Evolutionary conservation across 2,329 filamentous ascomycete species (phyloP).

Genomic region (Clarireedia hainanense): DNA sequence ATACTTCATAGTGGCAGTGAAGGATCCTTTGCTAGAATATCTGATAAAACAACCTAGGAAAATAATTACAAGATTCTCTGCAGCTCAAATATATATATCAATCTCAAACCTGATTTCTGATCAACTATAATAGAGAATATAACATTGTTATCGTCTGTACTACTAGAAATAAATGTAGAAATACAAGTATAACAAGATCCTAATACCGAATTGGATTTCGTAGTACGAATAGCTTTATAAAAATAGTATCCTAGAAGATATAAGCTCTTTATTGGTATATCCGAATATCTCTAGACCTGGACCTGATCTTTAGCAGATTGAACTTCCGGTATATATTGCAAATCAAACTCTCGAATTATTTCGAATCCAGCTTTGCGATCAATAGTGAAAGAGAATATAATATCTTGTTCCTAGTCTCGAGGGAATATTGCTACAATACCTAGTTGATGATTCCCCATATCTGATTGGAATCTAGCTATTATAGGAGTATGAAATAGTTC

Average conservation of each 20-base stretch:
- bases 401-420: too few relatives aligned
- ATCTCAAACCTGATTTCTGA: not conserved
- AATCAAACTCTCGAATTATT: too few relatives aligned
- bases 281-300: not conserved
- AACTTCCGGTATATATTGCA: too few relatives aligned
- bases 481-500: too few relatives aligned
- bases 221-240: not conserved
- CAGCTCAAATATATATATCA: not conserved
- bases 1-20: too few relatives aligned
- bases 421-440: too few relatives aligned
- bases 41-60: too few relatives aligned
- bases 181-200: not conserved
- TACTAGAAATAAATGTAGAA: not conserved
- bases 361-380: too few relatives aligned
- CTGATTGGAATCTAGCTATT: too few relatives aligned
- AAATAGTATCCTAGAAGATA: not conserved
- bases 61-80: not conserved
- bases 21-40: too few relatives aligned
- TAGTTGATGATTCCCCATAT: too few relatives aligned
- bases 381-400: too few relatives aligned
- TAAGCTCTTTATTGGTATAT: not conserved
- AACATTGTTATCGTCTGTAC: not conserved
- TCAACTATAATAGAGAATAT: not conserved
- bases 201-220: not conserved
- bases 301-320: not conserved